phyloP scores from a whole-genome alignment of 1,284 basidiomycete genomes.

The Moniliella sp. region DNA sequence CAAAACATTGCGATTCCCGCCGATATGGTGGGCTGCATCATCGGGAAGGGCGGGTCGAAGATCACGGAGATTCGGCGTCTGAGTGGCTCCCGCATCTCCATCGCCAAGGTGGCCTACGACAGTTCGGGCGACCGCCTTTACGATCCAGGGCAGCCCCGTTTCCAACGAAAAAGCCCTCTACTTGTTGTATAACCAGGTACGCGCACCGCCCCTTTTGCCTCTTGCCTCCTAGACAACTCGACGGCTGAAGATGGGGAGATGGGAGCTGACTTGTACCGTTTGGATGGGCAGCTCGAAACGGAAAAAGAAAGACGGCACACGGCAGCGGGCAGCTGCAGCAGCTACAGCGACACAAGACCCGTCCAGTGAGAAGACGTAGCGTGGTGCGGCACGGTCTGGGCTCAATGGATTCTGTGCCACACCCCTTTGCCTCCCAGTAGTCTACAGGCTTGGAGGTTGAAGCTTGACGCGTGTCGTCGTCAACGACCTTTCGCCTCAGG shows the following conservation, averaged over 20 bases:
- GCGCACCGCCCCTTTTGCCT: neutral
- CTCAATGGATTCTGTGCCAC: no score
- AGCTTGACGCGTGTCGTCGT: no score
- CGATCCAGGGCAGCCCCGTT: slow-evolving; percentile 85
- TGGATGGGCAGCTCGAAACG: slow-evolving; percentile 11
- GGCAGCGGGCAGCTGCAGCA: no score
- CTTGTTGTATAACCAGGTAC: slow-evolving; percentile 64
- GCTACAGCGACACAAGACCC: no score
- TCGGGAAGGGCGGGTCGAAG: slow-evolving; percentile 80
- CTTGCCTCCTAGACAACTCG: neutral
- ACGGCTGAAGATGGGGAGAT: no score
- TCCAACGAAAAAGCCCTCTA: slow-evolving; percentile 48
- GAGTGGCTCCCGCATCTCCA: slow-evolving; percentile 85
- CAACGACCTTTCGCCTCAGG: no score
- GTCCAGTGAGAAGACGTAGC: no score
- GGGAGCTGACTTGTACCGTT: neutral
- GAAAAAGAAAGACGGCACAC: slow-evolving; percentile 28
- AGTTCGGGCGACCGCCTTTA: slow-evolving; percentile 96
- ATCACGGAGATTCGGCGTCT: slow-evolving; percentile 94
- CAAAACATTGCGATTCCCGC: slow-evolving; percentile 91
- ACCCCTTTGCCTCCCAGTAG: no score
- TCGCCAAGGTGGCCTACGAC: slow-evolving; percentile 92
- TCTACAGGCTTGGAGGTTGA: no score
- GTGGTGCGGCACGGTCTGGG: no score
- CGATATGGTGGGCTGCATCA: slow-evolving; percentile 68